phyloP scores from a whole-genome alignment of 2,329 filamentous ascomycete species.

The Colletotrichum echinochloae region DNA sequence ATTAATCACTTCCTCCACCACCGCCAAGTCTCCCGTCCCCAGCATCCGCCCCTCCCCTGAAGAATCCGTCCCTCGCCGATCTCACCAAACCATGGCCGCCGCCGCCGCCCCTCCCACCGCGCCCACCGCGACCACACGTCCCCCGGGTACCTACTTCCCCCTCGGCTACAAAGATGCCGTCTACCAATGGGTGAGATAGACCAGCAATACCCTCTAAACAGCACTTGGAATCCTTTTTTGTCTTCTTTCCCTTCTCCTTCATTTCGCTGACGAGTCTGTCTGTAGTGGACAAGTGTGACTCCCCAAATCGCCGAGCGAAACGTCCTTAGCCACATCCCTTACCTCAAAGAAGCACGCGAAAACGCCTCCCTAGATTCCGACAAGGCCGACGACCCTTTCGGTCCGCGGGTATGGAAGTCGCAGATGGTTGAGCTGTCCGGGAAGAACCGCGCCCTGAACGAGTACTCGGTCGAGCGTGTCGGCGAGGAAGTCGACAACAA shows the following conservation, averaged over 20 bases:
- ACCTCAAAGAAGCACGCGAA: constrained; percentile 81
- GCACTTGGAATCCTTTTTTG: no score
- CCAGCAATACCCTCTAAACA: not conserved
- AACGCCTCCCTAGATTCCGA: constrained; percentile 61
- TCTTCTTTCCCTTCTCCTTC: not conserved
- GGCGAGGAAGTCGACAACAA: constrained; percentile 86
- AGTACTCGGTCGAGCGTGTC: constrained; percentile 88
- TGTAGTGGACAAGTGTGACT: constrained; percentile 86
- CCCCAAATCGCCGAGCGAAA: constrained; percentile 87
- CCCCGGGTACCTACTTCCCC: constrained; percentile 73
- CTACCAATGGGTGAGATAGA: constrained; percentile 82
- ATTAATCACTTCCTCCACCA: constrained; percentile 36
- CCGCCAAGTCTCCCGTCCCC: constrained; percentile 26
- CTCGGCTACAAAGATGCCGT: constrained; percentile 92
- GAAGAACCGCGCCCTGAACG: constrained; percentile 89
- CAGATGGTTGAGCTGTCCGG: constrained; percentile 87
- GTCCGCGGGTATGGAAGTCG: constrained; percentile 86
- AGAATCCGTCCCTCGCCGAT: constrained; percentile 31
- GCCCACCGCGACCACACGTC: constrained; percentile 40
- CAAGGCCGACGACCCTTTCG: constrained; percentile 76
- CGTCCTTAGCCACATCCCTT: constrained; percentile 87
- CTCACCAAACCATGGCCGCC: constrained; percentile 40
- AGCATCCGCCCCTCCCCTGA: constrained; percentile 29
- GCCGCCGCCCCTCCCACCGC: constrained; percentile 31
- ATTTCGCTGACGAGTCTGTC: constrained; percentile 41